Evolutionary conservation across 257 asterid species (phyloP).

Genomic region (Leonotis leonurus): DNA sequence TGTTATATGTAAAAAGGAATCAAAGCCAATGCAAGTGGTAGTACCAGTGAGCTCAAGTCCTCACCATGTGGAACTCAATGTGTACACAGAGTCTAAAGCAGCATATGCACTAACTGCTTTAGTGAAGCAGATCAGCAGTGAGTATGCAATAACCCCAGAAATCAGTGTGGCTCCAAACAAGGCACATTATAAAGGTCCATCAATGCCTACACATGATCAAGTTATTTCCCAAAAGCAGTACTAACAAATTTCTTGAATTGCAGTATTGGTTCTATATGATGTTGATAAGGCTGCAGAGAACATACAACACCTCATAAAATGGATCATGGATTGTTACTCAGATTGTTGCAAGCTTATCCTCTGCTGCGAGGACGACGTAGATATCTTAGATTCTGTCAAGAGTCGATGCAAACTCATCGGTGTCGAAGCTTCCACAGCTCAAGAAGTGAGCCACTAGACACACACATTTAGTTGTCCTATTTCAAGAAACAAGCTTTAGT

Average conservation of each 20-base stretch:
- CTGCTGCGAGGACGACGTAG: slow-evolving; percentile 63
- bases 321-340: slow-evolving; percentile 84
- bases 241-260: neutral
- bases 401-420: slow-evolving; percentile 51
- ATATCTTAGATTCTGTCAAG: slow-evolving; percentile 61
- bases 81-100: slow-evolving; percentile 51
- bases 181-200: slow-evolving; percentile 62
- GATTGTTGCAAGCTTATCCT: slow-evolving; percentile 74
- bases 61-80: slow-evolving; percentile 78
- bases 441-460: slow-evolving; percentile 40
- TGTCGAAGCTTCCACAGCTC: slow-evolving; percentile 57
- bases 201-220: neutral
- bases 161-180: slow-evolving; percentile 39
- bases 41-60: slow-evolving; percentile 72
- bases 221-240: neutral
- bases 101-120: slow-evolving; percentile 65
- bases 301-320: slow-evolving; percentile 67
- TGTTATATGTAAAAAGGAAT: slow-evolving; percentile 34
- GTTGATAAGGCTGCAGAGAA: slow-evolving; percentile 78
- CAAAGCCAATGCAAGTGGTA: slow-evolving; percentile 50
- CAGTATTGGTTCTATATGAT: slow-evolving; percentile 70
- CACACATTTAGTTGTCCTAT: neutral
- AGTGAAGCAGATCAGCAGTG: slow-evolving; percentile 59
- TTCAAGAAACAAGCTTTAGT: neutral
- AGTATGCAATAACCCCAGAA: slow-evolving; percentile 56